Conservation (phyloP, 2,329 filamentous ascomycete species). For the Pseudocercospora fuligena region DNA sequence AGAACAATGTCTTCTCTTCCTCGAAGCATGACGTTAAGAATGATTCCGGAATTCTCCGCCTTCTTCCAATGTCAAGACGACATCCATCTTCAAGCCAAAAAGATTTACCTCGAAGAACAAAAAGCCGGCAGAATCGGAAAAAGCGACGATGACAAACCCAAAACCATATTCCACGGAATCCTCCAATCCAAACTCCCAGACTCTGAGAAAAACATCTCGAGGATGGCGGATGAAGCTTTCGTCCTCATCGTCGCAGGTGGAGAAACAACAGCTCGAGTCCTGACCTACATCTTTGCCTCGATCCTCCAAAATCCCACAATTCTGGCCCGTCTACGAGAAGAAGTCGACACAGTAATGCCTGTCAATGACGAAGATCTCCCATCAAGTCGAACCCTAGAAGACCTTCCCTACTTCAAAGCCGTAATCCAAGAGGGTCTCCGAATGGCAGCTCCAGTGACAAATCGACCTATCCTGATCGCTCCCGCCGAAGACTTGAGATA, state of each 20-base stretch:
- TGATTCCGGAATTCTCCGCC: slow-evolving; percentile 12
- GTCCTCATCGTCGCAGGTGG: slow-evolving; percentile 20
- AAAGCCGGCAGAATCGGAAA: neutral
- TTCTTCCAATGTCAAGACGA: slow-evolving; percentile 13
- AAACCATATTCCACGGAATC: slow-evolving; percentile 22
- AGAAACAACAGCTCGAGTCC: slow-evolving; percentile 19
- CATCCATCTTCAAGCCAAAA: slow-evolving; percentile 3
- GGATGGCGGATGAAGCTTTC: slow-evolving; percentile 20
- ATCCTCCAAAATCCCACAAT: slow-evolving; percentile 4
- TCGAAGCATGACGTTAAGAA: neutral
- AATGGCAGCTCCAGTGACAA: slow-evolving; percentile 29
- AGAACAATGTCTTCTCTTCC: slow-evolving; percentile 8
- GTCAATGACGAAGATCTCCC: neutral
- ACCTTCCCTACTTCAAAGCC: slow-evolving; percentile 27
- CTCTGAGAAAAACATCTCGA: slow-evolving; percentile 3
- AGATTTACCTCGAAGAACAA: slow-evolving; percentile 4
- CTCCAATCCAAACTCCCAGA: slow-evolving; percentile 12
- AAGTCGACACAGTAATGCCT: neutral
- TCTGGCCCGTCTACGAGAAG: slow-evolving; percentile 1
- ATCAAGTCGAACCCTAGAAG: slow-evolving; percentile 15
- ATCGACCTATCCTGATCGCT: slow-evolving; percentile 30
- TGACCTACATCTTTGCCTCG: slow-evolving; percentile 3
- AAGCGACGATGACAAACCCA: slow-evolving; percentile 1
- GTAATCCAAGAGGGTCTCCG: slow-evolving; percentile 33
- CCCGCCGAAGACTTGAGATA: slow-evolving; percentile 23